Evolutionary conservation across 257 asterid species (phyloP).

Genomic region (Lavandula angustifolia): DNA sequence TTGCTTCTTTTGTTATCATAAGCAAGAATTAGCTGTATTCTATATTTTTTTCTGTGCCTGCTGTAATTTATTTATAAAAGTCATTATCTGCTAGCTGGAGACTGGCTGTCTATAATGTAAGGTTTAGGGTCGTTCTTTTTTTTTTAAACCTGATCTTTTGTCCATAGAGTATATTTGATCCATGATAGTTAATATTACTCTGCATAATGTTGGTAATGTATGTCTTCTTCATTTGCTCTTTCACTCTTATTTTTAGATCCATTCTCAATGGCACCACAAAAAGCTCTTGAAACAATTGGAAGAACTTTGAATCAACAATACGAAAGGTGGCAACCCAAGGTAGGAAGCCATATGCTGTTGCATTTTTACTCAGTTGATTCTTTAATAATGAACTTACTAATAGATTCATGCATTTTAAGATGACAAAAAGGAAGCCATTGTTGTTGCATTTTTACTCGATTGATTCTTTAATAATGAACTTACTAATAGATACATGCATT

Average conservation of each 20-base stretch:
- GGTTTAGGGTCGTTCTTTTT: neutral
- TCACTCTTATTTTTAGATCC: constrained; percentile 58
- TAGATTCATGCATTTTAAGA: constrained; percentile 18
- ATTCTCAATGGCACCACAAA: constrained; percentile 62
- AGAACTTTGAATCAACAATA: constrained; percentile 57
- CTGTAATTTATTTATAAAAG: neutral
- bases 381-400: constrained; percentile 1
- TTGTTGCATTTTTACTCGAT: neutral
- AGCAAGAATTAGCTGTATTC: neutral
- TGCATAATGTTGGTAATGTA: constrained; percentile 5
- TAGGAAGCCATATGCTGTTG: constrained; percentile 33
- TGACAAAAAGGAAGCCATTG: constrained; percentile 11
- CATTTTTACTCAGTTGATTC: neutral
- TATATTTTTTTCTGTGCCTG: too few relatives aligned
- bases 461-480: neutral
- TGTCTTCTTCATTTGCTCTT: constrained; percentile 28
- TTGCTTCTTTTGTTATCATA: neutral
- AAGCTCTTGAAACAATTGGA: constrained; percentile 56
- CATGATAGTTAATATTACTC: constrained; percentile 1
- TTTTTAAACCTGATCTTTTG: neutral
- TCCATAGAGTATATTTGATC: neutral
- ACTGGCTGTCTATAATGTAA: neutral
- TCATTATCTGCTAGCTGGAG: neutral
- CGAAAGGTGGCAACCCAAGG: constrained; percentile 80
- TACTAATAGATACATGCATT: constrained; percentile 23